Conservation (phyloP, 768 basidiomycete species). For the Psilocybe sp. region DNA sequence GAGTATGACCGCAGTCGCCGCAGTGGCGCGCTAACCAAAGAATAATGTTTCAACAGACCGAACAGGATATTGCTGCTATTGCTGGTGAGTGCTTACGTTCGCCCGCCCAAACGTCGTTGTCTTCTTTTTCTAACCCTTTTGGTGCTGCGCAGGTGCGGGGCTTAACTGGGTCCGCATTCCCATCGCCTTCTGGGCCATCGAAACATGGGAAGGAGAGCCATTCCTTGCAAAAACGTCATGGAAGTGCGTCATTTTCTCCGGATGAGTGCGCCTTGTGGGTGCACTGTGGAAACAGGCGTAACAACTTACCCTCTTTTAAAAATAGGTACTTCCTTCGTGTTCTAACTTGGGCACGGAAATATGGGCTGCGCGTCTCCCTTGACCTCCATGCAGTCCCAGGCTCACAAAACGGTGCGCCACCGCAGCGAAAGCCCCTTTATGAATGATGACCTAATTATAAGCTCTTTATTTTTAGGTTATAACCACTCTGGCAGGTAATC, state of each 20-base stretch:
- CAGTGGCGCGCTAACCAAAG: background rate
- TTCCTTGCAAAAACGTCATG: slow-evolving; percentile 73
- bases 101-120: background rate
- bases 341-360: slow-evolving; percentile 84
- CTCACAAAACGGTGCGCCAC: slow-evolving; percentile 60
- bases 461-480: slow-evolving; percentile 32
- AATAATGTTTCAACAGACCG: slow-evolving; percentile 53
- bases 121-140: slow-evolving; percentile 3
- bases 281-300: background rate
- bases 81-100: slow-evolving; percentile 39
- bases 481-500: slow-evolving; percentile 56
- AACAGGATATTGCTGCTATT: slow-evolving; percentile 83
- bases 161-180: slow-evolving; percentile 83
- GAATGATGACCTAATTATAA: background rate
- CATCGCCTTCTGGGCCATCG: slow-evolving; percentile 85
- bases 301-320: background rate
- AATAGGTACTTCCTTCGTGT: slow-evolving; percentile 68
- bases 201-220: slow-evolving; percentile 72
- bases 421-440: background rate
- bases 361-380: slow-evolving; percentile 79
- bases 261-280: too few species aligned
- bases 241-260: slow-evolving; percentile 42
- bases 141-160: slow-evolving; percentile 47
- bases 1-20: background rate
- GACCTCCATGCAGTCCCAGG: slow-evolving; percentile 83